These are phyloP conservation scores for Blastobotrys capitulatus DNA, from an alignment of 1,139 yeast genomes.

Conservation along the genomic window DNA sequence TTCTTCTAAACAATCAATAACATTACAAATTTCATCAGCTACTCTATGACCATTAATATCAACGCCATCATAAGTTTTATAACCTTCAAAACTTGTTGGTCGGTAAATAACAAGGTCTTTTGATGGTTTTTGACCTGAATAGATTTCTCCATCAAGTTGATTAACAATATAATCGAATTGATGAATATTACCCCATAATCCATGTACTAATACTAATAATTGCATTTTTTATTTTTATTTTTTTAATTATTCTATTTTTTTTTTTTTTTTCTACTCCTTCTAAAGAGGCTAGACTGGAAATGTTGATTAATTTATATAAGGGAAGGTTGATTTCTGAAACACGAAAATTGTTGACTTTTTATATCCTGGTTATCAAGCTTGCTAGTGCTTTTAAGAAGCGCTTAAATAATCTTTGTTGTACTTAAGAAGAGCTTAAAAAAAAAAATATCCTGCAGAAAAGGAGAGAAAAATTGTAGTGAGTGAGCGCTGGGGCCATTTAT, in stretches of 20 bases:
- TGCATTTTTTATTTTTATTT: not conserved
- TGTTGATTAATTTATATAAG: too few relatives aligned
- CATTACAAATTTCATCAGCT: slow-evolving; percentile 55
- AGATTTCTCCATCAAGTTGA: slow-evolving; percentile 25
- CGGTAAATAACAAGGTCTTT: slow-evolving; percentile 43
- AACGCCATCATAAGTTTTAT: slow-evolving; percentile 77
- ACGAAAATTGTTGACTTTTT: too few relatives aligned
- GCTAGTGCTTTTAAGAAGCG: too few relatives aligned
- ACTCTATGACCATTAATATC: slow-evolving; percentile 79
- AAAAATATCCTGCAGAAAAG: too few relatives aligned
- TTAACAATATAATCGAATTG: slow-evolving; percentile 53
- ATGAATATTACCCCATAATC: slow-evolving; percentile 72
- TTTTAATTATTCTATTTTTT: not conserved
- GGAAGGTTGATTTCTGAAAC: too few relatives aligned
- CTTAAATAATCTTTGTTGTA: too few relatives aligned
- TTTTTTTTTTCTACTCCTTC: not conserved
- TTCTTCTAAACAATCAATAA: slow-evolving; percentile 37
- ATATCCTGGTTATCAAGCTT: too few relatives aligned
- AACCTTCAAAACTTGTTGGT: slow-evolving; percentile 58
- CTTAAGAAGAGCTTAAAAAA: too few relatives aligned
- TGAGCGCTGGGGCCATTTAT: too few relatives aligned
- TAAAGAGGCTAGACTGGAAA: too few relatives aligned
- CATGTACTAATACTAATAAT: slow-evolving; percentile 69
- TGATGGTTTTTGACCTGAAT: slow-evolving; percentile 15
- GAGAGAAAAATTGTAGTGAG: too few relatives aligned